Conservation (phyloP, 805 yeast genomes). For the Ogataea chonburiensis region DNA sequence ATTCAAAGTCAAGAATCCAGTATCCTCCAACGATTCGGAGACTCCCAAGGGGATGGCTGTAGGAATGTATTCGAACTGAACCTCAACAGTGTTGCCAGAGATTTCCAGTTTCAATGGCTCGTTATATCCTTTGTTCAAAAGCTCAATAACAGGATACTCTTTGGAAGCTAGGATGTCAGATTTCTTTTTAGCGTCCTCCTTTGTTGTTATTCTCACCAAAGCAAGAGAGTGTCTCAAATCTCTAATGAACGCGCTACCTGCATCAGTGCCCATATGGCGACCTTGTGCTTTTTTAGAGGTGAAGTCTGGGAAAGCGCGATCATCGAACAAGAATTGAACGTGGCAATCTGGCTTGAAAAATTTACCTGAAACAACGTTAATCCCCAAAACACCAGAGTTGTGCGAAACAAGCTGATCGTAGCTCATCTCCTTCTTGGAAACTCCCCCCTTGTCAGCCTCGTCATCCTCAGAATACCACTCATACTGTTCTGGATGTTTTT, state of each 20-base stretch:
- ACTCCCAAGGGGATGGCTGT: conserved; percentile 51
- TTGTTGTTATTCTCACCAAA: conserved; percentile 56
- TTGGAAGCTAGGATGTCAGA: conserved; percentile 54
- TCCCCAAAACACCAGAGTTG: conserved; percentile 62
- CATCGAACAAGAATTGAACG: conserved; percentile 65
- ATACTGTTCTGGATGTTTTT: conserved; percentile 58
- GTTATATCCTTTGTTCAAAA: conserved; percentile 49
- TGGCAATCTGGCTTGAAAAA: conserved; percentile 48
- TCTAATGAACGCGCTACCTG: conserved; percentile 63
- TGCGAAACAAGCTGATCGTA: conserved; percentile 52
- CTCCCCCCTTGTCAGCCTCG: conserved; percentile 35
- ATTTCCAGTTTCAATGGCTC: conserved; percentile 47
- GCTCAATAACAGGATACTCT: conserved; percentile 48
- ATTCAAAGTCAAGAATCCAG: conserved; percentile 60
- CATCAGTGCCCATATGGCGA: conserved; percentile 43
- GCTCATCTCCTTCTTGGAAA: conserved; percentile 44
- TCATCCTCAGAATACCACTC: conserved; percentile 54
- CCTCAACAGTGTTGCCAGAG: conserved; percentile 37
- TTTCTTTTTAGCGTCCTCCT: conserved; percentile 43
- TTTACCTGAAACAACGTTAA: conserved; percentile 51
- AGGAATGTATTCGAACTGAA: conserved; percentile 64
- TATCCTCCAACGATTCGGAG: conserved; percentile 63
- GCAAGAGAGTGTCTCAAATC: conserved; percentile 63
- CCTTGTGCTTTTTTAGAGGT: conserved; percentile 49
- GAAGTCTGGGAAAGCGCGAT: conserved; percentile 57